Percentiles rank a stretch among this genome's conserved stretches.
Conservation (phyloP, 1,284 basidiomycete genomes). For the Stygiomarasmius scandens region DNA sequence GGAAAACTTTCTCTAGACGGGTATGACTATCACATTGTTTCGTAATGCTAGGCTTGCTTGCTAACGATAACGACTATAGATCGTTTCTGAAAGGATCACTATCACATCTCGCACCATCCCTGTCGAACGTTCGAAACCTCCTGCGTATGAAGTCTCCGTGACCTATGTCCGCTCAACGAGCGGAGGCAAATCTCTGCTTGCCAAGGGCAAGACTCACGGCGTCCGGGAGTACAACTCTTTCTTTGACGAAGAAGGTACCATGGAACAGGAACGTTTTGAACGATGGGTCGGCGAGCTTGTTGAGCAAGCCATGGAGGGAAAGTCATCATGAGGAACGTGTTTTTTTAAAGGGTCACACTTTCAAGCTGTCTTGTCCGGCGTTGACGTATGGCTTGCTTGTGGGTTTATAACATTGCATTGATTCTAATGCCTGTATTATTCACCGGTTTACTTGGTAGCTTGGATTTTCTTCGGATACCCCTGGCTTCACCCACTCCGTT, state of each 20-base stretch:
- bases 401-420: background rate
- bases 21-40: constrained; percentile 42
- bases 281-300: constrained; percentile 73
- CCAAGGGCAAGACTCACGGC: constrained; percentile 58
- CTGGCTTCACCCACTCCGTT: background rate
- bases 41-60: background rate
- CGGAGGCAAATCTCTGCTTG: constrained; percentile 75
- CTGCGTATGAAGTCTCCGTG: constrained; percentile 65
- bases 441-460: background rate
- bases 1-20: constrained; percentile 82
- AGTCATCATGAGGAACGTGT: constrained; percentile 29
- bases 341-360: no score
- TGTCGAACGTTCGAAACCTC: constrained; percentile 44
- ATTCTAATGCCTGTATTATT: background rate
- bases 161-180: constrained; percentile 75
- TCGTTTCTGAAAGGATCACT: constrained; percentile 81
- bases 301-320: constrained; percentile 60
- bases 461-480: background rate
- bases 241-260: constrained; percentile 70
- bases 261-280: constrained; percentile 73
- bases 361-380: no score
- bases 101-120: constrained; percentile 67
- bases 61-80: constrained; percentile 54
- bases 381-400: background rate
- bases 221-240: constrained; percentile 63